Conservation (phyloP, 805 yeast species). For the Yarrowia keelungensis region DNA sequence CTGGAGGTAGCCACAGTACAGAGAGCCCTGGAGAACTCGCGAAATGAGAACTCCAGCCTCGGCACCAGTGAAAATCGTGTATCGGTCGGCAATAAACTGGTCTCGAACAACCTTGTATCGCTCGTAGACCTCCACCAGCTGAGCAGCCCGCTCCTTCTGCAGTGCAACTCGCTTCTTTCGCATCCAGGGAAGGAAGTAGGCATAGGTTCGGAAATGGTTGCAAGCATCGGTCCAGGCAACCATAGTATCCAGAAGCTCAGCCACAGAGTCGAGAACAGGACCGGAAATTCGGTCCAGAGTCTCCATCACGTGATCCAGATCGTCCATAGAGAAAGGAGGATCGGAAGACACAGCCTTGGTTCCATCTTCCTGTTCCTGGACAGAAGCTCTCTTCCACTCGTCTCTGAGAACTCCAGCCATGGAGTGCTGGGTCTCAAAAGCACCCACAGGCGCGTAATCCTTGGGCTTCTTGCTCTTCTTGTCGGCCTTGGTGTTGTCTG, state of each 20-base stretch:
- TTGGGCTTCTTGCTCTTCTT: conserved; percentile 33
- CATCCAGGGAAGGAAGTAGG: conserved; percentile 40
- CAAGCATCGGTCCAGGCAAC: conserved; percentile 45
- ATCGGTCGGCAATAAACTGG: conserved; percentile 24
- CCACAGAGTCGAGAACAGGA: conserved; percentile 33
- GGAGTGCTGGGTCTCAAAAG: conserved; percentile 43
- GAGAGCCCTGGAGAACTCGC: conserved; percentile 1
- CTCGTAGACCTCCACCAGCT: conserved; percentile 37
- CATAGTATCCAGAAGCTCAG: conserved; percentile 40
- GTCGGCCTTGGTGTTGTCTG: background rate
- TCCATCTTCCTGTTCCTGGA: background rate
- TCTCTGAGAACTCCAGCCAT: conserved; percentile 23
- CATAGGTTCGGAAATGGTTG: conserved; percentile 42
- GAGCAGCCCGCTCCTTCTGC: conserved; percentile 30
- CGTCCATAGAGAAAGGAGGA: conserved; percentile 8
- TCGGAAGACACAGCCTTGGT: background rate
- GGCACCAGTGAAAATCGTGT: conserved; percentile 18
- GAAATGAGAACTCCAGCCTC: conserved; percentile 31
- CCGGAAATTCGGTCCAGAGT: conserved; percentile 15
- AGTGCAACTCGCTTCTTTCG: conserved; percentile 29
- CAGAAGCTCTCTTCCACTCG: conserved; percentile 20
- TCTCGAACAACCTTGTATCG: conserved; percentile 33
- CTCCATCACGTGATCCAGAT: conserved; percentile 22
- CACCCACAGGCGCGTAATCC: conserved; percentile 42
- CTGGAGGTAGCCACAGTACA: conserved; percentile 27